Percentiles rank a stretch among this genome's conserved stretches.
phyloP scores from a whole-genome alignment of 805 yeast species.

The Candida boidinii region DNA sequence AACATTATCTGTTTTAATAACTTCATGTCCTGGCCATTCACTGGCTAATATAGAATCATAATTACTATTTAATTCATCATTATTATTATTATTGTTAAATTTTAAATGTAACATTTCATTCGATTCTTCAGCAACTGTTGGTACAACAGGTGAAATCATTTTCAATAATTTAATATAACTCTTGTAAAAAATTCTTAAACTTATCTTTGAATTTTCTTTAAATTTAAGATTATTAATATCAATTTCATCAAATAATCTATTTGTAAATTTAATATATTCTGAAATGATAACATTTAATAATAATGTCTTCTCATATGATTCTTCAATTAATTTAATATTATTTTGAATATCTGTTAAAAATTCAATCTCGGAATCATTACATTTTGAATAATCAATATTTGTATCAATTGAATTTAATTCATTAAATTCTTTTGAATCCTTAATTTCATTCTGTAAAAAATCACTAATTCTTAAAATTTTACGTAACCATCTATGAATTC shows the following conservation, averaged over 20 bases:
- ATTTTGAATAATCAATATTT: slow-evolving; percentile 13
- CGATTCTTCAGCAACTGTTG: slow-evolving; percentile 75
- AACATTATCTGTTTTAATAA: slow-evolving; percentile 28
- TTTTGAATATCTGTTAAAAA: slow-evolving; percentile 51
- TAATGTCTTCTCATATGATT: slow-evolving; percentile 48
- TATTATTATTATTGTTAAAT: slow-evolving; percentile 10
- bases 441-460: slow-evolving; percentile 8
- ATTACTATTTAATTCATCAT: background rate
- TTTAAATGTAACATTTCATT: slow-evolving; percentile 43
- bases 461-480: slow-evolving; percentile 36
- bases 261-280: slow-evolving; percentile 80
- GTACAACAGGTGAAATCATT: slow-evolving; percentile 74
- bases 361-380: slow-evolving; percentile 35
- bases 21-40: slow-evolving; percentile 56
- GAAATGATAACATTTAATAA: slow-evolving; percentile 82
- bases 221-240: slow-evolving; percentile 17
- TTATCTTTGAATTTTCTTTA: slow-evolving; percentile 4
- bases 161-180: slow-evolving; percentile 46
- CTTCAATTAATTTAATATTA: slow-evolving; percentile 40
- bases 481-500: slow-evolving; percentile 80
- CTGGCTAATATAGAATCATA: slow-evolving; percentile 40
- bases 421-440: background rate
- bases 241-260: slow-evolving; percentile 32
- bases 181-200: slow-evolving; percentile 34
- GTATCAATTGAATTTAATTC: slow-evolving; percentile 9